phyloP scores from a whole-genome alignment of 176 grass and related monocot species.

The Avena atlantica region DNA sequence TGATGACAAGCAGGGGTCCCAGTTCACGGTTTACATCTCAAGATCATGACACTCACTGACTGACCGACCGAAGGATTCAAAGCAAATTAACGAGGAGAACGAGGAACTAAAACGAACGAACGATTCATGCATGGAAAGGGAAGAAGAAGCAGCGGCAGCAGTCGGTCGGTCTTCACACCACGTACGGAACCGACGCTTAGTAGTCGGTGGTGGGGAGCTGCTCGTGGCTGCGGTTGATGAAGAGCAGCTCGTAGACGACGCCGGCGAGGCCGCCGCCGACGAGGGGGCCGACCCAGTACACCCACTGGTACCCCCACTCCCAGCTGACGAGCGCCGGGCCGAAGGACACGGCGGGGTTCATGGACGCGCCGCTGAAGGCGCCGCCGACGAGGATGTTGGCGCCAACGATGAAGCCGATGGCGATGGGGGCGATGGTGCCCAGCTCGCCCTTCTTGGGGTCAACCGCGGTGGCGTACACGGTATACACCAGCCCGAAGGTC shows the following conservation, averaged over 20 bases:
- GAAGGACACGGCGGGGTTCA: constrained; percentile 98
- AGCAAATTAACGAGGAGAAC: not conserved
- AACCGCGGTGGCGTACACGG: constrained; percentile 88
- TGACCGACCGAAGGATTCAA: not conserved
- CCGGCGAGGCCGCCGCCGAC: constrained; percentile 83
- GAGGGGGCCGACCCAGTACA: constrained; percentile 94
- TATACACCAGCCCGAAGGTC: constrained; percentile 99
- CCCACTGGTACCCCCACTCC: constrained; percentile 87
- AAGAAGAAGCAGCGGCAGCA: not conserved
- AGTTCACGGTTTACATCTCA: constrained; percentile 38
- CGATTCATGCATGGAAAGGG: not conserved
- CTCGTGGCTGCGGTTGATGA: constrained; percentile 77
- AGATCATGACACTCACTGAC: constrained; percentile 10
- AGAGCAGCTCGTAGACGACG: constrained; percentile 81
- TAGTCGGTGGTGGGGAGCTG: constrained; percentile 78
- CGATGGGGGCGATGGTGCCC: constrained; percentile 88
- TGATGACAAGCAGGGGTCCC: not conserved
- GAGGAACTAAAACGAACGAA: constrained; percentile 32
- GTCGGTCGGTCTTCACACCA: not conserved
- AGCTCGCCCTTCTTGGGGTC: constrained; percentile 90
- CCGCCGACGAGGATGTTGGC: constrained; percentile 91
- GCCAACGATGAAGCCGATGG: constrained; percentile 95
- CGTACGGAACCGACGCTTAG: constrained; percentile 9
- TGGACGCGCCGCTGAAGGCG: constrained; percentile 85
- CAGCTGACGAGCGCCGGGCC: constrained; percentile 93